These are phyloP conservation scores for Candida fluviatilis DNA, from an alignment of 805 yeast species.

Conservation along the genomic window DNA sequence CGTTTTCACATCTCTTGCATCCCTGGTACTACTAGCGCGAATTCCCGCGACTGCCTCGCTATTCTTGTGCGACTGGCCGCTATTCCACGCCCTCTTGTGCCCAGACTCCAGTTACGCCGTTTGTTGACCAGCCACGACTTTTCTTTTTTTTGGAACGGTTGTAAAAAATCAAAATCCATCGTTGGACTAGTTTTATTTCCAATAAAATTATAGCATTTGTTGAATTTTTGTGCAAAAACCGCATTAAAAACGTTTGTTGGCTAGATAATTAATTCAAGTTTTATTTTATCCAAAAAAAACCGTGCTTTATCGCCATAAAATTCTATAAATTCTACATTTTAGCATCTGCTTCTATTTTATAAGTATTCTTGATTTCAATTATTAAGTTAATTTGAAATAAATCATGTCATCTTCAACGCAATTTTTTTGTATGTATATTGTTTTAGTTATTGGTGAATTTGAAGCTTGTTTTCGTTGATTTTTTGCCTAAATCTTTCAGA, in stretches of 20 bases:
- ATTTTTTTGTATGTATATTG: constrained; percentile 19
- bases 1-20: no score
- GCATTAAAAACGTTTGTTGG: no score
- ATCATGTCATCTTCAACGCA: constrained; percentile 34
- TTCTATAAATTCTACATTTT: not conserved
- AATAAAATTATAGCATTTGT: no score
- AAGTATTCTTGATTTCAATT: not conserved
- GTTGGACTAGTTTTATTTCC: no score
- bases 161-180: not conserved
- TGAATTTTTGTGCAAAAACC: no score
- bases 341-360: not conserved
- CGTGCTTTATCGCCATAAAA: not conserved
- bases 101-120: no score
- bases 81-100: no score
- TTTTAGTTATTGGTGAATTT: not conserved
- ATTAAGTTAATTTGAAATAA: constrained; percentile 2
- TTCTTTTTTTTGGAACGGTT: not conserved
- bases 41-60: no score
- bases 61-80: no score
- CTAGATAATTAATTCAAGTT: not conserved
- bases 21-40: no score
- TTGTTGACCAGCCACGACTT: not conserved
- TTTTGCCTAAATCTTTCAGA: not conserved
- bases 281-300: not conserved
- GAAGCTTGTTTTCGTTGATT: not conserved